These are phyloP conservation scores for Eimeria tenella DNA, from an alignment of 169 alveolate genomes.

Conservation along the genomic window DNA sequence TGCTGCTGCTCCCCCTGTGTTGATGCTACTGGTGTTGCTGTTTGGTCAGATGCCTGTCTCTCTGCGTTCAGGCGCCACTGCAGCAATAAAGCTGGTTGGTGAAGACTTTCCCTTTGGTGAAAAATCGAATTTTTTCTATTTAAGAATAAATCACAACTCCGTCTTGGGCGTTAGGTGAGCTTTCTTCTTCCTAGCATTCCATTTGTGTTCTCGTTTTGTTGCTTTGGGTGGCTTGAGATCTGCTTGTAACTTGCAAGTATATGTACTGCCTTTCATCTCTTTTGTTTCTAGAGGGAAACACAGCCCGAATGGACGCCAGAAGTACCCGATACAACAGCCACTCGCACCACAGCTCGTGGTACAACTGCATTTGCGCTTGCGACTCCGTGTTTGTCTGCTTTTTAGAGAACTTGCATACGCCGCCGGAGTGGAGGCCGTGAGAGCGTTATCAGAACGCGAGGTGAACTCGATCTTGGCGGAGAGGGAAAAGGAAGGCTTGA, in stretches of 20 bases:
- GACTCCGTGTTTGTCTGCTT: neutral
- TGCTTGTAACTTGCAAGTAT: neutral
- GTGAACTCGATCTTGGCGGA: slow-evolving; percentile 74
- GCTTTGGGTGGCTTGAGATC: neutral
- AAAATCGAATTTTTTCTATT: slow-evolving; percentile 72
- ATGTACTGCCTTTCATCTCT: neutral
- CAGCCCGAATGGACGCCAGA: neutral
- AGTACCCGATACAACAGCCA: slow-evolving; percentile 65
- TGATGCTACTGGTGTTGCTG: neutral
- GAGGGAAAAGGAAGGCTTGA: slow-evolving; percentile 28
- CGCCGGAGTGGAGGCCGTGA: slow-evolving; percentile 24
- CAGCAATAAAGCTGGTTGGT: slow-evolving; percentile 82
- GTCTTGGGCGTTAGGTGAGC: slow-evolving; percentile 83
- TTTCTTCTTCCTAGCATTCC: neutral
- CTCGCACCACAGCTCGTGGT: neutral
- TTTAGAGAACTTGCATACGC: slow-evolving; percentile 59
- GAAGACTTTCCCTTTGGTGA: slow-evolving; percentile 82
- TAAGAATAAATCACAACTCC: slow-evolving; percentile 82
- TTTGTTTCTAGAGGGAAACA: neutral
- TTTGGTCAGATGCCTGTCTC: neutral
- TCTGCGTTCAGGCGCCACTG: slow-evolving; percentile 81
- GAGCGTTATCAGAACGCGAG: slow-evolving; percentile 53
- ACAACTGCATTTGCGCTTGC: neutral
- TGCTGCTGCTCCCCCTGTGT: too few species aligned
- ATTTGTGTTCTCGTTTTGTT: neutral